Base-by-base conservation (phyloP, 176 grass and related monocot genomes). In the Oryza officinalis region DNA sequence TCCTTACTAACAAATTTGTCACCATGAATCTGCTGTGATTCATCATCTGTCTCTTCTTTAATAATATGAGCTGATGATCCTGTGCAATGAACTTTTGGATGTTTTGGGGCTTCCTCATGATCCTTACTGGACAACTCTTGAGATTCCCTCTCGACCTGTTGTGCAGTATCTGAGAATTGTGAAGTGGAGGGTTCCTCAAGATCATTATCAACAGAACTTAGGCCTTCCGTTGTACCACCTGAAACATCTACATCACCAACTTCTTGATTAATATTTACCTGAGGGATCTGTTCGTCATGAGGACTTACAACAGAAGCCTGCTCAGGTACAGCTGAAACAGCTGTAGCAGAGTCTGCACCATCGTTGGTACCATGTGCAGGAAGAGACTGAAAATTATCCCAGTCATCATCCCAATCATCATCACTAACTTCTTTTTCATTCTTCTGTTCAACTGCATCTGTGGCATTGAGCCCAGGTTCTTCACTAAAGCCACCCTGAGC, bases 321-420 rank as follows among this genome's bases (percentile, higher is more conserved):
- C 23, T 65, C 77, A 26, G 79, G 59, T 14, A 81, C 31, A 66
- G 71, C 23, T 78, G 77, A 89, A 80, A 65, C 80, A 89, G 27
- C 33, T 78, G 13, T 47, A 64, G 63, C 71, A 71, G 84, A 90
- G 63, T 86, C 71, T 74, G 33, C 31, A 68, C 26, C 33, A 79
- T 81, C 71, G 43, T 72, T 78, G 25, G 23, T 50, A 80, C 68
- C 78, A 90, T 49, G 86, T 74, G 89, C 89, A 26, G 93, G 89
- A 84, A 92, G 89, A 81, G 93, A 99, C 83, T 99, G 96, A 32
- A 99, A 99, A 69, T 80, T 63, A 85, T 99, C 89, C 96, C 93
- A 95, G 71, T 98, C 92, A 60, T 94, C 94, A 79, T 94, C 85
- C 74, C 85, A 87, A 45, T 91, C 88, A 41, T 94, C 85, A 75